Evolutionary conservation across 2,329 filamentous ascomycete species (phyloP).

Genomic region (Neofusicoccum sp.): DNA sequence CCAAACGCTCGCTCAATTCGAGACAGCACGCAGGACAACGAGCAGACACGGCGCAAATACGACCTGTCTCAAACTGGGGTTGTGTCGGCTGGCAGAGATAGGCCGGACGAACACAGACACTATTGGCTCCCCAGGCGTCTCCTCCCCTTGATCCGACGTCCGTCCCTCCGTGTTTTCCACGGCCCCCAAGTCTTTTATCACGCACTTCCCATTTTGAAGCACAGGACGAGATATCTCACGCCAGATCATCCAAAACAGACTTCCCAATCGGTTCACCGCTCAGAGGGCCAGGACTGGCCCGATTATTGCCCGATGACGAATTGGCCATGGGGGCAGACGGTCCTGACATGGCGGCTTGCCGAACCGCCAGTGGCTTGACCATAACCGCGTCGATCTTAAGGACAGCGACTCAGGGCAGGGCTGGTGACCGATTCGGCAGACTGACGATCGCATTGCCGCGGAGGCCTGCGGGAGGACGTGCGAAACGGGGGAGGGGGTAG

Average conservation of each 20-base stretch:
- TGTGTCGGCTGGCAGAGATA: too few relatives aligned
- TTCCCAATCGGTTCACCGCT: conserved; percentile 4
- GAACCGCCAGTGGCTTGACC: not conserved
- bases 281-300: not conserved
- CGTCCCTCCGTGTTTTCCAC: not conserved
- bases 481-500: not conserved
- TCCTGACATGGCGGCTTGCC: not conserved
- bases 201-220: not conserved
- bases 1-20: not conserved
- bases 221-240: not conserved
- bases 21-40: not conserved
- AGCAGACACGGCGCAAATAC: not conserved
- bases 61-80: conserved; percentile 3
- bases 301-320: not conserved
- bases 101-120: not conserved
- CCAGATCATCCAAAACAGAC: not conserved
- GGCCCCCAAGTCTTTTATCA: too few relatives aligned
- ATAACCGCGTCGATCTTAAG: conserved; percentile 7
- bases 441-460: conserved; percentile 1
- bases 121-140: not conserved
- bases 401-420: not conserved
- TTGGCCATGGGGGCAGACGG: not conserved
- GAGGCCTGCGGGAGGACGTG: conserved; percentile 12
- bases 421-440: not conserved
- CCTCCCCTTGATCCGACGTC: not conserved